Base-by-base conservation (phyloP, 495 filamentous ascomycete genomes). In the Aspergillus wentii region DNA sequence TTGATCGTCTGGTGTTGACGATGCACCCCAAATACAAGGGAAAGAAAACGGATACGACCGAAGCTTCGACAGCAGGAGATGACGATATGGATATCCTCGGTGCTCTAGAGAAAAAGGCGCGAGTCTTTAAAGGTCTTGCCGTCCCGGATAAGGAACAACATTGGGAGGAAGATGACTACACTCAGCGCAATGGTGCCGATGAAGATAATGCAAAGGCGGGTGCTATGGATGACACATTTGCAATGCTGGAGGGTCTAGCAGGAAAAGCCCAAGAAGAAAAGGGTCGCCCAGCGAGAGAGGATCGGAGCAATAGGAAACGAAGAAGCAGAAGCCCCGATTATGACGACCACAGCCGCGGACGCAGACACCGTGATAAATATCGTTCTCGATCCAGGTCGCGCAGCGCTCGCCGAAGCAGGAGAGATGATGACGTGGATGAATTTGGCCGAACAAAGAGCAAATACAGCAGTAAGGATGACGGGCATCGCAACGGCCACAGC, bases 221-320 rank as follows among this genome's bases (percentile, higher is more conserved):
- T 53, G 82, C 80, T 18, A 86, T 96, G 60, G 92, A 97, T 53
- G 94, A 99, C 61, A 95, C 92, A 5, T 80, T 99, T 54, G 88
- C 88, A 4, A 76, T 91, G 57, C 64, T 99, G 15, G 94, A 97
- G 56, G 82, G 84, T 13, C 67, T 97, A 27, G 89, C 87, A 35
- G 76, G 80, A 10, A 90, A 91, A 44, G 64, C 68, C 26, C 68
- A 64, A 55, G 50, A 71, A 40, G 54, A 65, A 43, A 49, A 62
- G 52, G 40, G 71, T 25, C 49, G 43, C 22, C 25, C 49, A 16
- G 26, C 49, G 3, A 48, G 43, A 37, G 51, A 62, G 21, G 52
- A 69, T n/a, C 55, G 56, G 30, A 58, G 60, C 17, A 69, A 60
- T 37, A 62, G 79, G 46, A 94, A 88, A 59, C 74, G 86, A 47